Percentiles rank a stretch among this genome's conserved stretches.
Conservation (phyloP, 805 yeast species). For the Saccharomycopsis sp. region DNA sequence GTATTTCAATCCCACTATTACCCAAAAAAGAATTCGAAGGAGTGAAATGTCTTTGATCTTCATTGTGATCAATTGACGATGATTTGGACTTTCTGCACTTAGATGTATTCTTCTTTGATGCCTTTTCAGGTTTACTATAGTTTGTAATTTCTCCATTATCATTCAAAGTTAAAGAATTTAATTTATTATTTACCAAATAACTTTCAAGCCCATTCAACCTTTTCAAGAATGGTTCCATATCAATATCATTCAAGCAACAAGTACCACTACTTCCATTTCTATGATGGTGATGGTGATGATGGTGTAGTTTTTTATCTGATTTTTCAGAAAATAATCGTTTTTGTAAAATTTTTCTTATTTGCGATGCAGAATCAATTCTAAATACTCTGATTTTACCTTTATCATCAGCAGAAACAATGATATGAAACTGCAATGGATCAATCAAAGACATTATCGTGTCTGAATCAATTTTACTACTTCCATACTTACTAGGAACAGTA, state of each 20-base stretch:
- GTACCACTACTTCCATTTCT: not conserved
- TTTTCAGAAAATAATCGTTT: constrained; percentile 14
- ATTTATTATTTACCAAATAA: not conserved
- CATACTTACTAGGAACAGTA: not conserved
- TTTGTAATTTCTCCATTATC: not conserved
- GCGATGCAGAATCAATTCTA: constrained; percentile 65
- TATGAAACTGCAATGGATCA: constrained; percentile 22
- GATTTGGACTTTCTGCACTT: too few relatives aligned
- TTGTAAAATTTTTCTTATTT: constrained; percentile 29
- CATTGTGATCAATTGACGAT: too few relatives aligned
- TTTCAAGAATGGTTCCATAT: constrained; percentile 8
- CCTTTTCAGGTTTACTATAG: too few relatives aligned
- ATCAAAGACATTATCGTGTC: constrained; percentile 5
- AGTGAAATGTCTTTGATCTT: too few relatives aligned
- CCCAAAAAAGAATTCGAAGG: too few relatives aligned
- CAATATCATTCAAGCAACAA: too few relatives aligned
- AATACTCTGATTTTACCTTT: constrained; percentile 66
- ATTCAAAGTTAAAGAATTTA: constrained; percentile 1
- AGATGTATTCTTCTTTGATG: too few relatives aligned
- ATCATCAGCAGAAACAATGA: constrained; percentile 70
- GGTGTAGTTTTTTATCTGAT: not conserved
- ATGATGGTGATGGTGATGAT: not conserved
- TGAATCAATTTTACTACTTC: not conserved
- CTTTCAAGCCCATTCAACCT: constrained; percentile 1
- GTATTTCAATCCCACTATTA: not conserved